phyloP scores from a whole-genome alignment of 805 yeast genomes.

The Myxozyma nipponensis region DNA sequence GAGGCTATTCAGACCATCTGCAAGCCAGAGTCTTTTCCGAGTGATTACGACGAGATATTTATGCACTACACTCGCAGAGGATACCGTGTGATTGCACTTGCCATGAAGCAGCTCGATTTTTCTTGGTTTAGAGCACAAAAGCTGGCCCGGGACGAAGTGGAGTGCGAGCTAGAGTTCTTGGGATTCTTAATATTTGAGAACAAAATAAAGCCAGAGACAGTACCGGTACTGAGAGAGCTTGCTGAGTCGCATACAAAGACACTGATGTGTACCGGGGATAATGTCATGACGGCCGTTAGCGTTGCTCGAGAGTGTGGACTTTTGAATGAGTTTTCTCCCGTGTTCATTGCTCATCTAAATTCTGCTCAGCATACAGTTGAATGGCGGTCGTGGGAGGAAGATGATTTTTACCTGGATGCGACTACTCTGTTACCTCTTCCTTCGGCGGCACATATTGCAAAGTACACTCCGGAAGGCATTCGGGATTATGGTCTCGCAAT shows the following conservation, averaged over 20 bases:
- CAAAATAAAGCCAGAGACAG: conserved; percentile 70
- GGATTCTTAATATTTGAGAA: conserved; percentile 95
- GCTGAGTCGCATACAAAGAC: conserved; percentile 71
- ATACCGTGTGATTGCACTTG: conserved; percentile 92
- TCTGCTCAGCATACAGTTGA: conserved; percentile 16
- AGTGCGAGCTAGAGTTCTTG: conserved; percentile 62
- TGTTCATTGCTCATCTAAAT: conserved; percentile 44
- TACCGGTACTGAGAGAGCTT: conserved; percentile 55
- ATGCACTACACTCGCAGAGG: conserved; percentile 90
- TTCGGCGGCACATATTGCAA: conserved; percentile 27
- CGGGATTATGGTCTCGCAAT: conserved; percentile 68
- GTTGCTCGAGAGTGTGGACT: conserved; percentile 84
- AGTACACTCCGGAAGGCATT: conserved; percentile 37
- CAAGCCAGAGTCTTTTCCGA: conserved; percentile 64
- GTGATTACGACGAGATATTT: conserved; percentile 65
- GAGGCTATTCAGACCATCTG: conserved; percentile 85
- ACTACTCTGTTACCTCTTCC: conserved; percentile 45
- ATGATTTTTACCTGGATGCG: conserved; percentile 56
- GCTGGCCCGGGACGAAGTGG: conserved; percentile 61
- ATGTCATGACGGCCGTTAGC: conserved; percentile 87
- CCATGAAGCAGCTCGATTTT: conserved; percentile 52
- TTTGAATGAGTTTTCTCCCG: conserved; percentile 44
- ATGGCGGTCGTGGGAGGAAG: conserved; percentile 44
- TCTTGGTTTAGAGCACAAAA: conserved; percentile 51
- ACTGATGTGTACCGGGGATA: conserved; percentile 97